Base-by-base conservation (phyloP, 768 basidiomycete genomes). In the Termitomyces sp. region DNA sequence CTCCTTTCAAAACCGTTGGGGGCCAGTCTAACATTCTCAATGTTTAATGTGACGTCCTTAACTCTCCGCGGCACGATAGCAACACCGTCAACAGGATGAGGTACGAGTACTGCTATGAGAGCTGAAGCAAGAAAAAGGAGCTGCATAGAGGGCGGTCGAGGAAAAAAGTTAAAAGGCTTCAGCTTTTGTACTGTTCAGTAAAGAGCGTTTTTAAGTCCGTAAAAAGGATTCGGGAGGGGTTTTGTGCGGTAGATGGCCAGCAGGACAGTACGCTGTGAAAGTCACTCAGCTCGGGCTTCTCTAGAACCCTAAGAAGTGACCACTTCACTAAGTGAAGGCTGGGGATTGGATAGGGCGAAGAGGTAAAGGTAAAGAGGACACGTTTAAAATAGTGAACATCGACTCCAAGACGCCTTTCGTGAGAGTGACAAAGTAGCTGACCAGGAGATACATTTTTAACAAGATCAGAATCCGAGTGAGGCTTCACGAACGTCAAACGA, bases 1-100 rank as follows among this genome's bases (percentile, higher is more conserved):
- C 67, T 64, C 42, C 64, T 55, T 13, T 53, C 36, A 50, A 66
- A 68, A 3, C 67, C 67, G 55, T 68, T 65, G 14, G 67, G 67
- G 8, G 65, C 62, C 10, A 65, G 46, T 2, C 41, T n/a, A 1
- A 41, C 43, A 44, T 68, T 68, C 24, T 52, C 60, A 12, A 68
- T 62, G 43, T 67, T 49, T 2, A 68, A 48, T n/a, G 62, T 65
- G 18, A 62, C 57, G 6, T 39, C 50, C 39, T 51, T 64, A 36
- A 53, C 27, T 0, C 7, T 26, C 3, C 53, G 32, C 5, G 57
- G 47, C 16, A 9, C 48, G 3, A 60, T 14, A 1, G 55, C 55
- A 57, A 20, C 53, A 5, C 55, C 46, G 22, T 2, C 24, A 4
- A 37, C 51, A 26, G 51, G 61, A 52, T 50, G 58, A 12, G 58